A percentile compares a stretch with the other conserved stretches of the same genome.
Evolutionary conservation across 2,329 filamentous ascomycete species (phyloP).

Genomic region (Boeremia lycopersici): DNA sequence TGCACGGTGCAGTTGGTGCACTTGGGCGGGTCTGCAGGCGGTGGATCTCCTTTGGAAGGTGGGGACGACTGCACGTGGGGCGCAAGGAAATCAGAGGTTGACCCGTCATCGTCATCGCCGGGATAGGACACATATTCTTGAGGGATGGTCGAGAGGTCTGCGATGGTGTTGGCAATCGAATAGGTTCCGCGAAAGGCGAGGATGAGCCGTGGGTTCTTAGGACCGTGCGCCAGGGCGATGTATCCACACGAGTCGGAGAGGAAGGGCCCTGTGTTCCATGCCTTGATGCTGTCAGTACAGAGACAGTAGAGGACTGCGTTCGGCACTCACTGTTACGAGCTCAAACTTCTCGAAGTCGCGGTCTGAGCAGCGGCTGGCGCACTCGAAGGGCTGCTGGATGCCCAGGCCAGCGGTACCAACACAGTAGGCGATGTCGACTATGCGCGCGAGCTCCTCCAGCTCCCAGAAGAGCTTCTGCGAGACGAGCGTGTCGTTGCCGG

Average conservation of each 20-base stretch:
- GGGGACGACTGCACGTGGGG: conserved; percentile 20
- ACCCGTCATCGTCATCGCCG: conserved; percentile 52
- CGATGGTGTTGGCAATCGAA: conserved; percentile 87
- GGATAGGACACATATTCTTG: conserved; percentile 92
- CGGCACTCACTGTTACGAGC: conserved; percentile 64
- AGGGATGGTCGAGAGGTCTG: conserved; percentile 86
- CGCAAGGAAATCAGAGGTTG: conserved; percentile 34
- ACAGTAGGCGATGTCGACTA: conserved; percentile 95
- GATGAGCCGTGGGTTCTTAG: conserved; percentile 68
- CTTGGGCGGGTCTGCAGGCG: conserved; percentile 51
- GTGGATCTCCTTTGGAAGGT: conserved; percentile 24
- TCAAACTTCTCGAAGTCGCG: conserved; percentile 80
- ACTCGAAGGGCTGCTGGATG: conserved; percentile 81
- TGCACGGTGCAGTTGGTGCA: conserved; percentile 93
- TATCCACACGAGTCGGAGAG: conserved; percentile 93
- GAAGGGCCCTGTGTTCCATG: conserved; percentile 88
- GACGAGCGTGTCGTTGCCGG: conserved; percentile 51
- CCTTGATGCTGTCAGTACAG: conserved; percentile 51
- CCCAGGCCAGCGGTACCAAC: conserved; percentile 85
- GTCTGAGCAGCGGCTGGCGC: conserved; percentile 81
- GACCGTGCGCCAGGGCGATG: conserved; percentile 80
- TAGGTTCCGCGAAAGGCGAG: conserved; percentile 95
- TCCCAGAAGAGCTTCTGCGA: conserved; percentile 73
- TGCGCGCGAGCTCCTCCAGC: conserved; percentile 84
- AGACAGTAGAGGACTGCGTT: background rate